Evolutionary conservation across 371 early-diverging fungal species (phyloP).

Genomic region (Mucor ambiguus): DNA sequence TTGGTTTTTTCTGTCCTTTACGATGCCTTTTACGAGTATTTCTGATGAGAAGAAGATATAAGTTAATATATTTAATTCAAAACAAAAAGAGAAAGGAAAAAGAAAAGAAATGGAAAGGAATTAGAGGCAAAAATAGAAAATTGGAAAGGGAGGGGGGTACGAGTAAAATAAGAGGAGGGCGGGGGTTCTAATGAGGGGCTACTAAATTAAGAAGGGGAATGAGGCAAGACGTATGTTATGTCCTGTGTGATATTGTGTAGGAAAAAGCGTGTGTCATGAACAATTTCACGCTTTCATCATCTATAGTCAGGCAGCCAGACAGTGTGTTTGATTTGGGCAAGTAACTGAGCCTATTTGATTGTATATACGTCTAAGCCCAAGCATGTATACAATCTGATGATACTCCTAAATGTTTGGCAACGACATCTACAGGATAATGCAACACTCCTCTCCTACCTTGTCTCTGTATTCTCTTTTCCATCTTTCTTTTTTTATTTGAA

Average conservation of each 20-base stretch:
- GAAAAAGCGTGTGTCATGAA: conserved; percentile 2
- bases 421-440: neutral
- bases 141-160: neutral
- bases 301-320: neutral
- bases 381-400: neutral
- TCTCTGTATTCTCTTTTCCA: neutral
- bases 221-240: neutral
- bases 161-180: conserved; percentile 8
- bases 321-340: neutral
- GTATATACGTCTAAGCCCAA: conserved; percentile 7
- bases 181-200: conserved; percentile 11
- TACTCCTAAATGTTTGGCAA: conserved; percentile 1
- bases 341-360: neutral
- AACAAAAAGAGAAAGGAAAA: conserved; percentile 8
- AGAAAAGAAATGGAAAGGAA: conserved; percentile 8
- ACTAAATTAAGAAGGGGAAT: conserved; percentile 6
- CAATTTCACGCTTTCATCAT: neutral
- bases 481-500: neutral
- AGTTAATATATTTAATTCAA: neutral
- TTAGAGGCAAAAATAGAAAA: conserved; percentile 4
- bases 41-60: neutral
- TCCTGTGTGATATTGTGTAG: neutral
- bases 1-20: neutral
- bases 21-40: neutral
- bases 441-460: neutral